phyloP scores from a whole-genome alignment of 192 early-diverging fungal genomes.

The Pecoramyces ruminantium region DNA sequence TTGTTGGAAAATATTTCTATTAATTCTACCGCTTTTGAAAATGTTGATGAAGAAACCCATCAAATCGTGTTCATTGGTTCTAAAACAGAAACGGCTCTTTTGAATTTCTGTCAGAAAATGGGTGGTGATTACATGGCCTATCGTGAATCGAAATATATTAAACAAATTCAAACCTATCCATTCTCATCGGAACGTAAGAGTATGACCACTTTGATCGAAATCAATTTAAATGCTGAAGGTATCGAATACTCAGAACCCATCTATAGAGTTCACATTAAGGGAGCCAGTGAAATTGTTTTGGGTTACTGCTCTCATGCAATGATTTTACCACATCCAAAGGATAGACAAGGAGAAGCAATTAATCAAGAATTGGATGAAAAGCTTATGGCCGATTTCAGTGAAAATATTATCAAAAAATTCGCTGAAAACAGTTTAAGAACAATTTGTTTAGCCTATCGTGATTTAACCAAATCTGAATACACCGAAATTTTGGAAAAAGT shows the following conservation, averaged over 20 bases:
- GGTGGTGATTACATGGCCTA: conserved; percentile 40
- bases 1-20: conserved; percentile 43
- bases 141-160: conserved; percentile 8
- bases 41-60: conserved; percentile 34
- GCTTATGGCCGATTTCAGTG: conserved; percentile 18
- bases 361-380: conserved; percentile 20
- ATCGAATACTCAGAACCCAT: conserved; percentile 13
- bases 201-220: conserved; percentile 4
- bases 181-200: conserved; percentile 5
- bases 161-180: conserved; percentile 2
- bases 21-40: conserved; percentile 64
- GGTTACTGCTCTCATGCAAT: conserved; percentile 15
- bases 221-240: conserved; percentile 1
- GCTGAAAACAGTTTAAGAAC: conserved; percentile 57
- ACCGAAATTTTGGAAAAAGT: conserved; percentile 5
- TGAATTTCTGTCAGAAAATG: conserved; percentile 42
- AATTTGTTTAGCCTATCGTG: conserved; percentile 49
- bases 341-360: conserved; percentile 27
- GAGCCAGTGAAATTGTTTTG: conserved; percentile 68
- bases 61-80: conserved; percentile 49
- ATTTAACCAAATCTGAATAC: conserved; percentile 21
- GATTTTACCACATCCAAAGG: conserved; percentile 11
- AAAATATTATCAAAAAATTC: conserved; percentile 27
- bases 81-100: conserved; percentile 64
- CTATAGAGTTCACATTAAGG: conserved; percentile 49